Base-by-base conservation (phyloP, 1,284 basidiomycete genomes). In the Ceratobasidium papillatum region DNA sequence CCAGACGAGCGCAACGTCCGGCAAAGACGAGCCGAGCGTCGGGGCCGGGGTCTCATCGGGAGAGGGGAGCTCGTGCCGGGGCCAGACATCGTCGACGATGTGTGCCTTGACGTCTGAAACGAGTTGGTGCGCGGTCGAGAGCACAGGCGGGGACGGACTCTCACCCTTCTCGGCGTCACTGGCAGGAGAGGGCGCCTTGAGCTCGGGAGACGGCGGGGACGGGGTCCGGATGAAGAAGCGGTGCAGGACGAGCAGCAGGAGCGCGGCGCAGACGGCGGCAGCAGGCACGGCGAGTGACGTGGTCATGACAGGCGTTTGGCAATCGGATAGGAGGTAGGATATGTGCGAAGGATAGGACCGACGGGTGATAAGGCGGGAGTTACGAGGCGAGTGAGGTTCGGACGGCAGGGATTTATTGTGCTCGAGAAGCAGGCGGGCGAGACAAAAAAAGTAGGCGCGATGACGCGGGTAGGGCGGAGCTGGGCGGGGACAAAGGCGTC, bases 81-180 rank as follows among this genome's bases (percentile, higher is more conserved):
- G 65, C 65, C 65, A 68, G 34, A 68, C 51, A 25, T 68, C 65
- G 17, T 68, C 65, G 65, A 56, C 43, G 22, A 41, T 19, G 25
- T 54, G 45, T 3, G 65, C 49, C 38, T 56, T 54, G 47, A 66
- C 32, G 65, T 68, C 65, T 56, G 65, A 41, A 41, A 54, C 47
- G 34, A 59, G 36, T 34, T 38, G 25, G 43, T n/a, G 25, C 30
- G 34, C 12, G n/a, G 51, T 22, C 32, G 49, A 30, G 43, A 43
- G 34, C 30, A n/a, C 17, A 22, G 51, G 14, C 34, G 65, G 27
- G 34, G 65, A 43, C 27, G 45, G 62, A 22, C 36, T 51, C 63
- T 65, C 63, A 43, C 63, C 65, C 51, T 68, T 68, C 49, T 68
- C 65, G 65, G 56, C 49, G 25, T 68, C 49, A 30, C 56, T 36